Percentiles rank a stretch among this genome's conserved stretches.
Conservation (phyloP, 2,329 filamentous ascomycete genomes). For the Aspergillus carbonarius region DNA sequence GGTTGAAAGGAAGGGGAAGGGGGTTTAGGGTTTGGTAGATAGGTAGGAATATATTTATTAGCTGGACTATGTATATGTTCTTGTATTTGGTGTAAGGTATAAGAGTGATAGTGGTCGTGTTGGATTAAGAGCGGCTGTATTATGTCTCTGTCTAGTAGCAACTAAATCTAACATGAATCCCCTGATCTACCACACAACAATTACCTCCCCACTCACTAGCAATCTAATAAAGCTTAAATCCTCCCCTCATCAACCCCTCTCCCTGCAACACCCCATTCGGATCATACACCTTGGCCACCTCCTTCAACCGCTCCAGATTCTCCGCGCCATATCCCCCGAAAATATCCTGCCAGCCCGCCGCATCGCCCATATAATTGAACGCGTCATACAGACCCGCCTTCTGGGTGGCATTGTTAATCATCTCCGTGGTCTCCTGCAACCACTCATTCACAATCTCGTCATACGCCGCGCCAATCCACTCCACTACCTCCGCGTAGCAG, state of each 20-base stretch:
- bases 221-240: conserved; percentile 38
- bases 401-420: conserved; percentile 29
- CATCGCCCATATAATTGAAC: conserved; percentile 38
- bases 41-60: no score
- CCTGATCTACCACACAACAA: no score
- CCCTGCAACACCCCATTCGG: conserved; percentile 39
- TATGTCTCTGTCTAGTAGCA: no score
- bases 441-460: conserved; percentile 33
- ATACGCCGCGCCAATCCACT: conserved; percentile 32
- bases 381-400: conserved; percentile 27
- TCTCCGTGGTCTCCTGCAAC: conserved; percentile 32
- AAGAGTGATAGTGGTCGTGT: no score
- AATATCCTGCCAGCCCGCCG: conserved; percentile 38
- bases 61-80: background rate
- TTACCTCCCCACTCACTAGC: background rate
- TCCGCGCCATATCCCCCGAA: conserved; percentile 36
- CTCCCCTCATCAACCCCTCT: conserved; percentile 31
- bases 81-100: background rate
- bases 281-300: conserved; percentile 39
- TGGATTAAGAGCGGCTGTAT: no score
- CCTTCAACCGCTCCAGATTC: conserved; percentile 31
- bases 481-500: conserved; percentile 40
- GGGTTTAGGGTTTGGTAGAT: background rate
- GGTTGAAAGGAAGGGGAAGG: no score
- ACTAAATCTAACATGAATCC: no score